Conservation (phyloP, 2,329 filamentous ascomycete species). For the Monilinia aucupariae region DNA sequence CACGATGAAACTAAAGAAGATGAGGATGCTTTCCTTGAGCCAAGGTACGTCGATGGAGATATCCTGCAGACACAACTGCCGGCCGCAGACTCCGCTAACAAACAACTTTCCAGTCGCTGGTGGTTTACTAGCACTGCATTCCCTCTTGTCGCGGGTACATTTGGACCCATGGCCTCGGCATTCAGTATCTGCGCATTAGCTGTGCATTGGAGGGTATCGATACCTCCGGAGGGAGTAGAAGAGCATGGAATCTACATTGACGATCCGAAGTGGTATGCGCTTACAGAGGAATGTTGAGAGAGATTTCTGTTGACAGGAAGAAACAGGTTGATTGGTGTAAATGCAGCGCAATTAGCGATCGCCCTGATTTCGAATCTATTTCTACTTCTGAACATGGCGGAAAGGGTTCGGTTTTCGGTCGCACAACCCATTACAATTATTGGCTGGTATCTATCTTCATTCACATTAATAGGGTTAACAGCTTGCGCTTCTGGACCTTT, state of each 20-base stretch:
- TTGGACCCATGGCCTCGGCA: conserved; percentile 81
- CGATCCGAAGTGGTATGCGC: conserved; percentile 65
- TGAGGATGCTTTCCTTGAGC: conserved; percentile 30
- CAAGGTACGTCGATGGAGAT: conserved; percentile 21
- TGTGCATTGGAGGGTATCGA: conserved; percentile 65
- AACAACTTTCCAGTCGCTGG: conserved; percentile 39
- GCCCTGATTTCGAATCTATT: conserved; percentile 76
- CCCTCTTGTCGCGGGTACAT: conserved; percentile 74
- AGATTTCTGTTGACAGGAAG: background rate
- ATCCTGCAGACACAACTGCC: background rate
- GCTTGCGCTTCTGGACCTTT: conserved; percentile 60
- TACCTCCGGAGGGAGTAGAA: conserved; percentile 46
- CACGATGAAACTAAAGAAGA: conserved; percentile 28
- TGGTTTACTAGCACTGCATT: conserved; percentile 62
- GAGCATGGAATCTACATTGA: conserved; percentile 49
- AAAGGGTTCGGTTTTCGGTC: conserved; percentile 70
- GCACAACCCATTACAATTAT: conserved; percentile 79
- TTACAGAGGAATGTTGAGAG: background rate
- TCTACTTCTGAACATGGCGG: conserved; percentile 81
- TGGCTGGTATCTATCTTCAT: conserved; percentile 63
- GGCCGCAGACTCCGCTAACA: background rate
- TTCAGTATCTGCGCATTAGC: conserved; percentile 85
- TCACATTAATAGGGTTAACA: conserved; percentile 61
- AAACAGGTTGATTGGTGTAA: conserved; percentile 62
- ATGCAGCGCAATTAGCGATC: conserved; percentile 69